Evolutionary conservation across 331 rosid species (phyloP).

Genomic region (Pyracantha coccinea): DNA sequence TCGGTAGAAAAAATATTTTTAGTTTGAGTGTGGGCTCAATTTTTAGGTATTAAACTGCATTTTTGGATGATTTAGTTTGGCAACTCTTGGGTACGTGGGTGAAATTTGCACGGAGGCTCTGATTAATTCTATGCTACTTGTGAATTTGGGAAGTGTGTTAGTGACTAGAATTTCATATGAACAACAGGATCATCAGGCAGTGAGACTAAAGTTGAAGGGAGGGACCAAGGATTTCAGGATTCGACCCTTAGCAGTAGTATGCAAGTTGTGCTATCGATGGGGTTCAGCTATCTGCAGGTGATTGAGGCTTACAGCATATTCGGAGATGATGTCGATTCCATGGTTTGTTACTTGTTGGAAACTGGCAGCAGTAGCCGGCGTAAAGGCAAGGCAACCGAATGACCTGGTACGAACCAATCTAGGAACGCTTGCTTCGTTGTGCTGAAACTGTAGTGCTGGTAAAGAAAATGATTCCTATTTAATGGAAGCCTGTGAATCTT

Average conservation of each 20-base stretch:
- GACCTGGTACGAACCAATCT: background rate
- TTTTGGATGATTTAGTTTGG: background rate
- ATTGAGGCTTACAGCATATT: slow-evolving; percentile 88
- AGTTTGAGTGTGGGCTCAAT: background rate
- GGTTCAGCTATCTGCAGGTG: slow-evolving; percentile 80
- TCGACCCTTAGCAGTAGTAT: slow-evolving; percentile 54
- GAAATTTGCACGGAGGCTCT: background rate
- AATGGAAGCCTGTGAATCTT: slow-evolving; percentile 1
- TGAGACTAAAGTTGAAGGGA: slow-evolving; percentile 32
- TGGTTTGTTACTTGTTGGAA: slow-evolving; percentile 81
- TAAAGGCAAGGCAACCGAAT: slow-evolving; percentile 95
- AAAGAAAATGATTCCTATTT: background rate
- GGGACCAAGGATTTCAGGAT: slow-evolving; percentile 30
- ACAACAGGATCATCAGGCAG: slow-evolving; percentile 54
- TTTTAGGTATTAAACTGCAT: background rate
- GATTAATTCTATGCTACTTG: background rate
- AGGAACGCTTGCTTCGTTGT: background rate
- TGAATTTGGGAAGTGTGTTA: background rate
- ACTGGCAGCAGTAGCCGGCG: slow-evolving; percentile 69
- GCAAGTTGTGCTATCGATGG: slow-evolving; percentile 71
- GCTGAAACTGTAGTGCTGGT: background rate
- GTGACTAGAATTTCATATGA: slow-evolving; percentile 7
- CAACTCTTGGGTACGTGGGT: background rate
- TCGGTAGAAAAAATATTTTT: background rate
- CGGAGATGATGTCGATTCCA: slow-evolving; percentile 91